Conservation (phyloP, 2,329 filamentous ascomycete species). For the Fusarium bactridioides region DNA sequence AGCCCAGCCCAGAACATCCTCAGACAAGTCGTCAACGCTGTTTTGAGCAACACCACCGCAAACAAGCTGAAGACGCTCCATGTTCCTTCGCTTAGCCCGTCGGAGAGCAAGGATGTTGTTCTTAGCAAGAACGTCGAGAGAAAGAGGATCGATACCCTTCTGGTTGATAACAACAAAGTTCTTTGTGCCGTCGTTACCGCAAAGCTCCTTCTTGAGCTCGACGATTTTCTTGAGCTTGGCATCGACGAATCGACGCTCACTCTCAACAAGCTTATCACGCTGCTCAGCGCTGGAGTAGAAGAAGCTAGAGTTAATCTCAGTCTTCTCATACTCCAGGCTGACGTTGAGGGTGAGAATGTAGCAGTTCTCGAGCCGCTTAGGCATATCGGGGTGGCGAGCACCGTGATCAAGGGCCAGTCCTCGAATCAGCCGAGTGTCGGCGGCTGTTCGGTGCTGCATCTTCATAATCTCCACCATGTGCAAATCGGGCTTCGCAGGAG, state of each 20-base stretch:
- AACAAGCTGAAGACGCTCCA: constrained; percentile 96
- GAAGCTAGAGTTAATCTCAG: constrained; percentile 98
- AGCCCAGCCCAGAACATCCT: constrained; percentile 92
- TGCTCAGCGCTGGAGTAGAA: constrained; percentile 98
- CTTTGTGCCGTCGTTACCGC: constrained; percentile 91
- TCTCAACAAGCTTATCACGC: constrained; percentile 97
- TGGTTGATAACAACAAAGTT: constrained; percentile 98
- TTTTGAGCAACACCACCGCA: constrained; percentile 94
- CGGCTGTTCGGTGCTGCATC: constrained; percentile 97
- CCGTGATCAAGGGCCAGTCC: constrained; percentile 95
- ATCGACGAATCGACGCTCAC: constrained; percentile 93
- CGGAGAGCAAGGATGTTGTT: constrained; percentile 96
- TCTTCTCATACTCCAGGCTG: constrained; percentile 98
- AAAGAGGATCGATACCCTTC: constrained; percentile 97
- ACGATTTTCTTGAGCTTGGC: constrained; percentile 97
- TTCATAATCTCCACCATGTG: constrained; percentile 99
- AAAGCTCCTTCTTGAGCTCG: constrained; percentile 96
- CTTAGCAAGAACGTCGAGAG: constrained; percentile 94
- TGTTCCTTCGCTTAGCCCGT: constrained; percentile 96
- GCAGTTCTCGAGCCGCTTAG: constrained; percentile 93
- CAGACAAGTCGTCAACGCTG: constrained; percentile 90
- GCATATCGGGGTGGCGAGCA: constrained; percentile 97
- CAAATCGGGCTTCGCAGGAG: constrained; percentile 90
- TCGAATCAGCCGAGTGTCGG: constrained; percentile 94
- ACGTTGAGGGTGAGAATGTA: constrained; percentile 96